Base-by-base conservation (phyloP, 495 filamentous ascomycete species). In the Aspergillus indologenus region DNA sequence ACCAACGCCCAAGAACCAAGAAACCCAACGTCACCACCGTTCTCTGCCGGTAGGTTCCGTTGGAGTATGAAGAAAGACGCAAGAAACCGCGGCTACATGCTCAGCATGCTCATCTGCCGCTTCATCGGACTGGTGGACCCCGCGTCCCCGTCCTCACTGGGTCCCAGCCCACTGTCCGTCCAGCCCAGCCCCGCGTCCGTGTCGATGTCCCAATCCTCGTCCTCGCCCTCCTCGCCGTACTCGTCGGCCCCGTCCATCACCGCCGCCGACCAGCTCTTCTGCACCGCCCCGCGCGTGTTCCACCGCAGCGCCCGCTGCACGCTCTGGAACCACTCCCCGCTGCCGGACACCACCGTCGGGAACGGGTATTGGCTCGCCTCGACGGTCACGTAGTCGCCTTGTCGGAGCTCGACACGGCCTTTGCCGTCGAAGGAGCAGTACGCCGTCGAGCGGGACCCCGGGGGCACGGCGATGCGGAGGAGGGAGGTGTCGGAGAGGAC, bases 341-440 rank as follows among this genome's bases (percentile, higher is more conserved):
- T 78, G 65, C 81, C 75, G 40, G 88, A 84, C 49, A 93, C 87
- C 18, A 98, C 92, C 1, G 92, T 95, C 0, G 94, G 95, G 77
- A 98, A 96, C 0, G 94, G 94, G 68, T 96, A 98, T 66, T 93
- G 90, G 43, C 88, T 91, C 3, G 93, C 95, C 59, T 91, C 90
- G 68, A 98, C 89, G 47, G 91, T 95, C 64, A 98, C 92, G 66
- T 91, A 90, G 73, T 98, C 95, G 46, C 94, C 94, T 69, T 93
- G 81, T 40, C 87, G 83, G 24, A 98, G 84, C 72, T 98, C 95
- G 14, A 97, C 82, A 50, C 95, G 88, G 54, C 91, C 91, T 70
- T 96, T 96, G 70, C 94, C 94, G 70, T 98, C 94, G 65, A 98
- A 98, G 42, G 90, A 90, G 66, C 91, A 95, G 80, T 96, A 98